These are phyloP conservation scores for Aspergillus alliaceus DNA, from an alignment of 2,329 filamentous ascomycete genomes.

Conservation along the genomic window DNA sequence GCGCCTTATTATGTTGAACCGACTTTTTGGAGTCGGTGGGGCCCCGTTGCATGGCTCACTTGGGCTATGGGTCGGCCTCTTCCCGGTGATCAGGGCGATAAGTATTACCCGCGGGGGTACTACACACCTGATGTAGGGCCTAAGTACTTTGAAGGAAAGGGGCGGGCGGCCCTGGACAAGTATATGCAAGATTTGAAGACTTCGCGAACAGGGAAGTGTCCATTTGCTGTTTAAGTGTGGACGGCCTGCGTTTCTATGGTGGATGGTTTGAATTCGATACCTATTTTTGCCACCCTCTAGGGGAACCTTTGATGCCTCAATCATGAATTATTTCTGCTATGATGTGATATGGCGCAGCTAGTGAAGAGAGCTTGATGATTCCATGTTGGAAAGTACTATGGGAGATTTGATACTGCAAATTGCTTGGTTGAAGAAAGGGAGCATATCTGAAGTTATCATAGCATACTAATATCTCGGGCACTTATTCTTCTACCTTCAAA, in stretches of 20 bases:
- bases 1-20: conserved; percentile 65
- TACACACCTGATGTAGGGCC: conserved; percentile 62
- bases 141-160: conserved; percentile 52
- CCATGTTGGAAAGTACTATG: not conserved
- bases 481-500: too few relatives aligned
- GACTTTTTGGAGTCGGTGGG: conserved; percentile 64
- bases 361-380: not conserved
- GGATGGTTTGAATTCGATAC: too few relatives aligned
- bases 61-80: conserved; percentile 47
- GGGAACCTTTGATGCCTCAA: too few relatives aligned
- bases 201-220: conserved; percentile 49
- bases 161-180: conserved; percentile 32
- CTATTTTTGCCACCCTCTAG: too few relatives aligned
- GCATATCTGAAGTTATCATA: too few relatives aligned
- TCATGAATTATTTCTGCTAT: not conserved
- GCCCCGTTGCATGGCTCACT: conserved; percentile 54
- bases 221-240: conserved; percentile 35
- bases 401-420: not conserved
- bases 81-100: conserved; percentile 49
- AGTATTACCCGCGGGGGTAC: conserved; percentile 52
- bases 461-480: too few relatives aligned
- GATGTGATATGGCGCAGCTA: not conserved
- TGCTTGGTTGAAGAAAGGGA: too few relatives aligned
- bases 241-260: not conserved
- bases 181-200: conserved; percentile 46